Conservation (phyloP, 2,329 filamentous ascomycete species). For the Mollisia scopiformis region DNA sequence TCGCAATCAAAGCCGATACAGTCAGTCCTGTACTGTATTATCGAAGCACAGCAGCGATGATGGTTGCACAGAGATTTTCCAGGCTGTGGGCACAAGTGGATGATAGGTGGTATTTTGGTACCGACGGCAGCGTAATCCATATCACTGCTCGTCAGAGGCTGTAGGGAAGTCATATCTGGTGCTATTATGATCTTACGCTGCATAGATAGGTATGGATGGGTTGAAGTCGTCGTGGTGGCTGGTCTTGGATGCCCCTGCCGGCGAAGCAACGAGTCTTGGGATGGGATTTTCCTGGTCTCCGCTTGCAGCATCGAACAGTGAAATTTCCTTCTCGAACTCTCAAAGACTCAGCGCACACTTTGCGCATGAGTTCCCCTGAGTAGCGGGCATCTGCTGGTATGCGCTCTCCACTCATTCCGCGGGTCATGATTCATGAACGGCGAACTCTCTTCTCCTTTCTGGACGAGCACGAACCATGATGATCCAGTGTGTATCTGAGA, state of each 20-base stretch:
- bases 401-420: neutral
- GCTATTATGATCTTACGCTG: neutral
- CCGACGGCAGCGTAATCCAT: neutral
- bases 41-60: neutral
- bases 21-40: no score
- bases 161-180: neutral
- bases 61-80: neutral
- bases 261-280: neutral
- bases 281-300: conserved; percentile 2
- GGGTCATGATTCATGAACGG: neutral
- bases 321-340: neutral
- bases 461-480: no score
- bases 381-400: neutral
- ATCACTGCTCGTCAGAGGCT: neutral
- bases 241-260: conserved; percentile 1
- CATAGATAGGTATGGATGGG: no score
- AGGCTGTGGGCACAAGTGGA: no score
- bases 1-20: neutral
- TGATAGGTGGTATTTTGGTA: neutral
- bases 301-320: neutral
- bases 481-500: neutral
- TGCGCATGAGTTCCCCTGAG: neutral
- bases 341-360: neutral
- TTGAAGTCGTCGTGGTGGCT: no score
- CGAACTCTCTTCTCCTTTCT: no score